Conservation (phyloP, 345 rosid species). For the Rhizophora mangle region DNA sequence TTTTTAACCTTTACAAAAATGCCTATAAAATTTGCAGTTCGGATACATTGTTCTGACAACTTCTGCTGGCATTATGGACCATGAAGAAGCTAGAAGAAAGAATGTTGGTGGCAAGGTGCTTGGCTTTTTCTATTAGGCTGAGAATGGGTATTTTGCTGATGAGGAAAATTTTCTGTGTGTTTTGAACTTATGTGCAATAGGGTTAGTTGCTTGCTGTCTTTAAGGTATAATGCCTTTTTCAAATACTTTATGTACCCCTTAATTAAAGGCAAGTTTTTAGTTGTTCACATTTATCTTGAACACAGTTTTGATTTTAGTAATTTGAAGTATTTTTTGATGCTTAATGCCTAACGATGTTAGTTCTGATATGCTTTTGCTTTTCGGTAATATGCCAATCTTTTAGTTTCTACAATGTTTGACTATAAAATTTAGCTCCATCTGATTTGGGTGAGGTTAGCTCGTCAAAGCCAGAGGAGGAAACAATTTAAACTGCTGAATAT, state of each 20-base stretch:
- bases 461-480: no score
- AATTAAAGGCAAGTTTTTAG: neutral
- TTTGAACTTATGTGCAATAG: slow-evolving; percentile 11
- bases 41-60: slow-evolving; percentile 35
- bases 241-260: neutral
- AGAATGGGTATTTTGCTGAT: neutral
- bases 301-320: neutral
- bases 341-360: no score
- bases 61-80: slow-evolving; percentile 37
- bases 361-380: no score
- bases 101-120: slow-evolving; percentile 38
- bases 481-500: no score
- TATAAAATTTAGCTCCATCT: no score
- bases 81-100: slow-evolving; percentile 38
- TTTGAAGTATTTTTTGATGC: no score
- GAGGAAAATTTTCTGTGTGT: neutral
- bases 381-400: no score
- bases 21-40: slow-evolving; percentile 20
- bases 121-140: slow-evolving; percentile 30
- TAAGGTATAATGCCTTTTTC: slow-evolving; percentile 13
- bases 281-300: neutral
- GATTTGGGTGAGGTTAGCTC: no score
- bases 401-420: no score
- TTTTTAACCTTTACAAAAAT: neutral
- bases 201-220: slow-evolving; percentile 7